phyloP scores from a whole-genome alignment of 139 green algal species.

The Tetraselmis chui region DNA sequence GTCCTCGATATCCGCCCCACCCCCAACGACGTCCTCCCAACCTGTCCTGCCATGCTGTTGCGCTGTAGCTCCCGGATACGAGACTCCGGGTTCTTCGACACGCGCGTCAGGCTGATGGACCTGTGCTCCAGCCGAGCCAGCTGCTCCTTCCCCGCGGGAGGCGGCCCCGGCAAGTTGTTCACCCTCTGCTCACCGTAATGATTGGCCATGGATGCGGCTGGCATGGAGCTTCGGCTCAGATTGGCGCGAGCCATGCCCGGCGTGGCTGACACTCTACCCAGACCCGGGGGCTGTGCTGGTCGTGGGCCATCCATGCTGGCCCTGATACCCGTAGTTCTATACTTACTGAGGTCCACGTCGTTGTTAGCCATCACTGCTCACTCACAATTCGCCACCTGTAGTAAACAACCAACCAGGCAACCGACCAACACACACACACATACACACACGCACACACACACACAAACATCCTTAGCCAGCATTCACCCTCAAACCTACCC shows the following conservation, averaged over 20 bases:
- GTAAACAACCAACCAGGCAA: too few species aligned
- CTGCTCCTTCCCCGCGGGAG: neutral
- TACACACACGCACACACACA: too few species aligned
- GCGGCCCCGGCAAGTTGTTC: neutral
- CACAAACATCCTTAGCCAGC: too few species aligned
- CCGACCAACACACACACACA: too few species aligned
- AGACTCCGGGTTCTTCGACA: neutral
- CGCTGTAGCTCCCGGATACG: too few species aligned
- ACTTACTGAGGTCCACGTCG: neutral
- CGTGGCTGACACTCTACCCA: neutral
- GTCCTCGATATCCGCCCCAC: neutral
- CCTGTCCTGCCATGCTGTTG: too few species aligned
- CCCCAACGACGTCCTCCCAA: neutral
- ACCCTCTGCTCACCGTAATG: neutral
- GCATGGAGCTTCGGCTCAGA: neutral
- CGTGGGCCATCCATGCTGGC: neutral
- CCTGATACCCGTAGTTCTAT: neutral
- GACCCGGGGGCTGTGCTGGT: neutral
- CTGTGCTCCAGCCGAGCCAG: neutral
- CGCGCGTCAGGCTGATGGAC: neutral
- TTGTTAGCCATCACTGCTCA: too few species aligned
- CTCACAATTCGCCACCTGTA: too few species aligned
- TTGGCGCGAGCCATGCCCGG: neutral
- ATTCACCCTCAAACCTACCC: too few species aligned
- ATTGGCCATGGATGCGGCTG: neutral